Evolutionary conservation across 1,284 basidiomycete species (phyloP).

Genomic region (Rhodotorula sp.): DNA sequence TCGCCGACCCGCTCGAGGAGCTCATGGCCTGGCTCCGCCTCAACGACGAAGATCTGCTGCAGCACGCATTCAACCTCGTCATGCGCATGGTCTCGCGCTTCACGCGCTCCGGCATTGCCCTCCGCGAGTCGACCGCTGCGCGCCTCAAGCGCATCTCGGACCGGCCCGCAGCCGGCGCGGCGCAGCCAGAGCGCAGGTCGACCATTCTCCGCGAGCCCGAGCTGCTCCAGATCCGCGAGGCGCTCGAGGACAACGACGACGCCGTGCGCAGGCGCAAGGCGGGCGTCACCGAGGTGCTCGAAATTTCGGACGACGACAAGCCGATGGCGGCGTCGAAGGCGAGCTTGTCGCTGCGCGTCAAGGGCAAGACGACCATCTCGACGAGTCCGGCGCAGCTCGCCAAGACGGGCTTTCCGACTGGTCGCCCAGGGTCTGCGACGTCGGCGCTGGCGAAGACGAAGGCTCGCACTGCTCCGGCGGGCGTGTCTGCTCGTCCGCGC

Average conservation of each 20-base stretch:
- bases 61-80: slow-evolving; percentile 40
- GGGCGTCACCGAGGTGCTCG: slow-evolving; percentile 17
- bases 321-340: too few species aligned
- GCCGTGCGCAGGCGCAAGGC: slow-evolving; percentile 13
- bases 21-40: slow-evolving; percentile 81
- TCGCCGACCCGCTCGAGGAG: slow-evolving; percentile 75
- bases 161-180: slow-evolving; percentile 4
- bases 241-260: slow-evolving; percentile 53
- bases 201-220: slow-evolving; percentile 59
- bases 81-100: slow-evolving; percentile 44
- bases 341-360: slow-evolving; percentile 9
- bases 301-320: slow-evolving; percentile 30
- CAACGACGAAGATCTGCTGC: slow-evolving; percentile 61
- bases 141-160: slow-evolving; percentile 36
- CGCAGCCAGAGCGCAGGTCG: slow-evolving; percentile 20
- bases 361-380: slow-evolving; percentile 12
- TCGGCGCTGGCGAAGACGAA: not conserved
- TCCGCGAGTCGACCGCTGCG: slow-evolving; percentile 25
- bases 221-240: slow-evolving; percentile 75
- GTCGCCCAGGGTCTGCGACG: not conserved
- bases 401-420: slow-evolving; percentile 3
- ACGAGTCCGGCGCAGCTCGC: not conserved
- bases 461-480: not conserved
- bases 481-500: slow-evolving; percentile 20
- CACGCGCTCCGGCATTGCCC: slow-evolving; percentile 33